Base-by-base conservation (phyloP, 192 early-diverging fungal species). In the Umbelopsis sp. region DNA sequence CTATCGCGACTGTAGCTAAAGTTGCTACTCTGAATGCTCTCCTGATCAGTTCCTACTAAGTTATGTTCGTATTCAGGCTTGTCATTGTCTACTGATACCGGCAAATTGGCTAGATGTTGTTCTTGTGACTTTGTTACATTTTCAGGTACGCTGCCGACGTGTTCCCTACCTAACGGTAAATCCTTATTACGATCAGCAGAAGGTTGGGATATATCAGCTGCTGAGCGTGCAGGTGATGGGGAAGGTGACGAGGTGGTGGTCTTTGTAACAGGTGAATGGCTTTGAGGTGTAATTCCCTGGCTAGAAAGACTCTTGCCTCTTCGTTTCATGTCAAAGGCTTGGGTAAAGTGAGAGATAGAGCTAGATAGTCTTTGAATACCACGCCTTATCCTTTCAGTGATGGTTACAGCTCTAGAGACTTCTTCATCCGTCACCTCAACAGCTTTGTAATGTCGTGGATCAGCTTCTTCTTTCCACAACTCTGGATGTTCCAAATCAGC, bases 341-440 rank as follows among this genome's bases (percentile, higher is more conserved):
- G 56, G 4, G 56, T 62, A 62, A 62, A 62, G n/a, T 62, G 56
- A 1, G 56, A 62, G 29, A 62, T 62, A 5, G 56, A 62, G 29
- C 56, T 62, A 11, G 56, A 62, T 14, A 62, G 17, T 62, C 56
- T 26, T 16, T 62, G 56, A 17, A 62, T 62, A 20, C 56, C 56
- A 14, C 56, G 54, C 43, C 45, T 36, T 43, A 53, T 50, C 20
- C 44, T 81, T 73, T 90, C 91, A 66, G 89, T 89, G 12, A 91
- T 74, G 2, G 87, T 87, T 0, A 93, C 85, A 2, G 92, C 91
- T 14, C 83, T 74, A 32, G 87, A 86, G 0, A 98, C 84, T 73
- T 98, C 96, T 38, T 96, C 94, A n/a, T 91, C 89, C 2, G 94
- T 92, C n/a, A 97, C 89, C 8, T 87, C 79, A 7, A 97, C 81